These are phyloP conservation scores for Lachancea nothofagi DNA, from an alignment of 805 yeast genomes.

Conservation along the genomic window DNA sequence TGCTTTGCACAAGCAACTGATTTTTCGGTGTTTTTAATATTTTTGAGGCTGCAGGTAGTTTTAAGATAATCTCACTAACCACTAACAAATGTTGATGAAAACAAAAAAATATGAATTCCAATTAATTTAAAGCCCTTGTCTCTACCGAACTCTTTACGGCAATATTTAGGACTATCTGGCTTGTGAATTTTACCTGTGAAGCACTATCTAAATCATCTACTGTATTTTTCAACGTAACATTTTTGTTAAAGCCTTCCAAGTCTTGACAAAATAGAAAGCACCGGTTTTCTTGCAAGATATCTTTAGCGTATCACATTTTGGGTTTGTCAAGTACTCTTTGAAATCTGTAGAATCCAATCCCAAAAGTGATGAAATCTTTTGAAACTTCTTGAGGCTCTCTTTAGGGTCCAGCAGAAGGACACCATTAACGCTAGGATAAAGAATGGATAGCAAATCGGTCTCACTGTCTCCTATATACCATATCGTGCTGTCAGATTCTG, in stretches of 20 bases:
- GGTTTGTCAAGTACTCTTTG: not conserved
- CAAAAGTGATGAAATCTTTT: slow-evolving; percentile 12
- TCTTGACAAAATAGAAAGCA: slow-evolving; percentile 16
- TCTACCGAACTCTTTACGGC: too few species aligned
- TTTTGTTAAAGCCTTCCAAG: slow-evolving; percentile 16
- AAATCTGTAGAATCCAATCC: slow-evolving; percentile 1
- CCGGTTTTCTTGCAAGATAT: slow-evolving; percentile 15
- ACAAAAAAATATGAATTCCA: too few species aligned
- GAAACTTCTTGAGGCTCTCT: slow-evolving; percentile 18
- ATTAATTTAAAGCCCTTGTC: too few species aligned
- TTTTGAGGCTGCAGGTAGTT: too few species aligned
- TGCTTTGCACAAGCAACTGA: too few species aligned
- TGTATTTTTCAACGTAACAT: not conserved
- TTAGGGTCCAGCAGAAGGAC: slow-evolving; percentile 22
- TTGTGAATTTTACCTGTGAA: not conserved
- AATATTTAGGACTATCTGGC: too few species aligned
- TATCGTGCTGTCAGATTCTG: not conserved
- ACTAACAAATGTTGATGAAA: too few species aligned
- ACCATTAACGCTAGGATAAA: slow-evolving; percentile 28
- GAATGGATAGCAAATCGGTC: slow-evolving; percentile 26
- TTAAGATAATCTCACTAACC: too few species aligned
- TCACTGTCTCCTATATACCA: slow-evolving; percentile 35
- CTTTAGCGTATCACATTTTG: not conserved
- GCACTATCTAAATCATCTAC: too few species aligned
- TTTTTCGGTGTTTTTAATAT: too few species aligned